Evolutionary conservation across 2,329 filamentous ascomycete species (phyloP).

Genomic region (Chaetomiaceae sp.): DNA sequence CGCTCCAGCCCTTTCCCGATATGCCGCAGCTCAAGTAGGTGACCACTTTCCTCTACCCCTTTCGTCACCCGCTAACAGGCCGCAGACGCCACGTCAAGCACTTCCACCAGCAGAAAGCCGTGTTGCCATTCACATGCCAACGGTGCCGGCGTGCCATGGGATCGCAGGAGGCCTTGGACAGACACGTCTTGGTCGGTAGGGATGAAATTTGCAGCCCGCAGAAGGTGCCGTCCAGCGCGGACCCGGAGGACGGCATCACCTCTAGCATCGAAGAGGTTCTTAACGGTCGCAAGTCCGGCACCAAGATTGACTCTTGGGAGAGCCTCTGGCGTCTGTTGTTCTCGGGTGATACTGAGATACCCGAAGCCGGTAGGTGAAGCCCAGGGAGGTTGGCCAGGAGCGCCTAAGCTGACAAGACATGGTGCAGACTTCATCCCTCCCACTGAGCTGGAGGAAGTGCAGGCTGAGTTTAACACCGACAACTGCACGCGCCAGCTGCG

Average conservation of each 20-base stretch:
- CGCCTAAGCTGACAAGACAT: background rate
- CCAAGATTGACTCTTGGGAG: conserved; percentile 24
- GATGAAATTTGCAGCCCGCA: conserved; percentile 20
- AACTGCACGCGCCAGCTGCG: background rate
- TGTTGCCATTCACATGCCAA: conserved; percentile 18
- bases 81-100: conserved; percentile 25
- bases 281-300: conserved; percentile 23
- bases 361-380: conserved; percentile 12
- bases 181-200: conserved; percentile 14
- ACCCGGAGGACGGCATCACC: conserved; percentile 28
- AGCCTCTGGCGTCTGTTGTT: conserved; percentile 23
- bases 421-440: conserved; percentile 24
- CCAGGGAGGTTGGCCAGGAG: background rate
- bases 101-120: conserved; percentile 19
- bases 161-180: conserved; percentile 12
- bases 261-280: conserved; percentile 16
- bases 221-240: conserved; percentile 3
- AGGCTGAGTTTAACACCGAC: conserved; percentile 15
- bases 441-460: conserved; percentile 25
- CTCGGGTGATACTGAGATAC: conserved; percentile 5
- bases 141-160: conserved; percentile 21
- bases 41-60: no score
- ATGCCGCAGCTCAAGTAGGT: conserved; percentile 25
- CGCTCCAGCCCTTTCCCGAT: conserved; percentile 18
- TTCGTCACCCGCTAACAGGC: background rate